A percentile compares a stretch with the other conserved stretches of the same genome.
phyloP scores from a whole-genome alignment of 129 eudicot species.

The Helichrysum umbraculigerum region DNA sequence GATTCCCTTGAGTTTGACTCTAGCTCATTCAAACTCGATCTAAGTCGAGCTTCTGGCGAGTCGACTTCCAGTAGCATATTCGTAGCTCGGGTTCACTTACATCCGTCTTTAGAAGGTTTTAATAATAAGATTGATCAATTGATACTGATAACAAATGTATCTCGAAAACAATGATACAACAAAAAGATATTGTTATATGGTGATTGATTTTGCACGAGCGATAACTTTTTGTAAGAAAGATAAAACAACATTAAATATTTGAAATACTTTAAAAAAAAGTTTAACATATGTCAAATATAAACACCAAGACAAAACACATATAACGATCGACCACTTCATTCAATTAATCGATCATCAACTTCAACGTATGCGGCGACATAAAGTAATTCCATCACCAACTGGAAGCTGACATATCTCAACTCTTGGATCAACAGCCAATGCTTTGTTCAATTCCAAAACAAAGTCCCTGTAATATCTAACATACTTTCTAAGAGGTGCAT shows the following conservation, averaged over 20 bases:
- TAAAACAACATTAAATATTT: background rate
- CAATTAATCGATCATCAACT: background rate
- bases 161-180: no score
- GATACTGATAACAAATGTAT: no score
- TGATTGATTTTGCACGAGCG: background rate
- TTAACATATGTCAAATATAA: slow-evolving; percentile 4
- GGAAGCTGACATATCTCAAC: slow-evolving; percentile 55
- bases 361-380: slow-evolving; percentile 50
- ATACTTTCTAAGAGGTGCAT: slow-evolving; percentile 51
- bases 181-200: background rate
- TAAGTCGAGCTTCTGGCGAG: no score
- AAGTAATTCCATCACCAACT: slow-evolving; percentile 57
- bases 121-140: no score
- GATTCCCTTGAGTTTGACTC: no score
- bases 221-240: background rate
- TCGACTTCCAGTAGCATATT: no score
- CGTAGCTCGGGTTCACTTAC: no score
- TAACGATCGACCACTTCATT: background rate
- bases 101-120: no score
- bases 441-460: slow-evolving; percentile 44
- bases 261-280: background rate
- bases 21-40: no score
- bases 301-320: background rate
- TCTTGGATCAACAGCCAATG: slow-evolving; percentile 50
- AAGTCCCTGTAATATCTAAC: slow-evolving; percentile 52